Base-by-base conservation (phyloP, 2,329 filamentous ascomycete genomes). In the Trichoderma sp. region DNA sequence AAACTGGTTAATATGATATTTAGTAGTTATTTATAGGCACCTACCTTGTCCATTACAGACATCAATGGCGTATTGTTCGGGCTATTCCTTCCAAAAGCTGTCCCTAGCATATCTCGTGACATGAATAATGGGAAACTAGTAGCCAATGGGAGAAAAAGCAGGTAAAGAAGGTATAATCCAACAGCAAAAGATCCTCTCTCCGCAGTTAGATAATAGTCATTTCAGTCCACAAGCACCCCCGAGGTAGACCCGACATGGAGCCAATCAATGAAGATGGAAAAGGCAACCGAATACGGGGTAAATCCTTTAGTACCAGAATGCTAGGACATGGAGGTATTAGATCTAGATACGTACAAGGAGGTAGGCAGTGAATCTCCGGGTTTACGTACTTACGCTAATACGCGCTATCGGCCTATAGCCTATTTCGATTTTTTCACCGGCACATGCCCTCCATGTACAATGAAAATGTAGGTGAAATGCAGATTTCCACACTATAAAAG, bases 191-290 rank as follows among this genome's bases (percentile, higher is more conserved):
- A 46, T 46, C 58, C 58, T 46, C 11, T 46, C 11, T 43, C 26
- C 30, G 28, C 43, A 30, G 26, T 21, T 11, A 30, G 26, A 11
- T 11, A 30, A 59, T 59, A 46, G 39, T 59, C 43, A 34, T 43
- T 39, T 16, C 28, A 28, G 56, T 37, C 30, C 8, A 5, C 28
- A 46, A 59, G 24, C 34, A 59, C 34, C 58, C 24, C 58, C 58
- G 58, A 59, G 58, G 58, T 59, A 59, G 58, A 59, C 58, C 58
- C 58, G 58, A 39, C 16, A 13, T 59, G 8, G 39, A 30, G 16
- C 24, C 24, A 24, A 16, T 43, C 43, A 5, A 30, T 43, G 7
- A 46, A 8, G 16, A 43, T 43, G 39, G 8, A 24, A 43, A 46
- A 59, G 34, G 21, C 18, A 43, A 46, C 13, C 8, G 34, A 59